phyloP scores from a whole-genome alignment of 768 basidiomycete genomes.

The Suillus sp. region DNA sequence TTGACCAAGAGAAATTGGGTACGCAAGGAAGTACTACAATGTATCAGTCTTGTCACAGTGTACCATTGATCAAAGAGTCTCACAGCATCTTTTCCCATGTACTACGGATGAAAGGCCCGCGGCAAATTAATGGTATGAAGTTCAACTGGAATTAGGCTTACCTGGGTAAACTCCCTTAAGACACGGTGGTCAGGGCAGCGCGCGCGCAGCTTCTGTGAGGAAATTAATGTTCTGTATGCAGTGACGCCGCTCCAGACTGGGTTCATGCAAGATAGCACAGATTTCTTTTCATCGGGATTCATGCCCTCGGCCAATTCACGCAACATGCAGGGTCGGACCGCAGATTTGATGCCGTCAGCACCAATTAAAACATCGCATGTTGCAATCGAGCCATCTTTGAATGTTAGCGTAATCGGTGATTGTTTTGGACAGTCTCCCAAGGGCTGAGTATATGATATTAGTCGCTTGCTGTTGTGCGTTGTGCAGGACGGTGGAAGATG shows the following conservation, averaged over 20 bases:
- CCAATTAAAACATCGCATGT: conserved; percentile 68
- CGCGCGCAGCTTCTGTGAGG: conserved; percentile 46
- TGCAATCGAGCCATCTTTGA: conserved; percentile 61
- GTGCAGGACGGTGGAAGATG: conserved; percentile 48
- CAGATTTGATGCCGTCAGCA: conserved; percentile 67
- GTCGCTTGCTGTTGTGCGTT: conserved; percentile 57
- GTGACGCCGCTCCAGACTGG: conserved; percentile 61
- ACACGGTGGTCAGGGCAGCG: conserved; percentile 49
- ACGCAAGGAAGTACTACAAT: conserved; percentile 58
- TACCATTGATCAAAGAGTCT: conserved; percentile 18
- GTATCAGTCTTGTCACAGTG: not conserved
- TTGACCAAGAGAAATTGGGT: conserved; percentile 60
- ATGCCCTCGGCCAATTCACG: conserved; percentile 32
- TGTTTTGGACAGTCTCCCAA: conserved; percentile 24
- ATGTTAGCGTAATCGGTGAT: conserved; percentile 47
- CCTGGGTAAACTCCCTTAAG: conserved; percentile 51
- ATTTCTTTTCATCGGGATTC: conserved; percentile 43
- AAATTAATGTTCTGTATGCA: conserved; percentile 61
- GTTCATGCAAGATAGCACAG: conserved; percentile 45
- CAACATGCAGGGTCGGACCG: conserved; percentile 43
- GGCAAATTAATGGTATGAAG: conserved; percentile 3
- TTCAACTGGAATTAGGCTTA: conserved; percentile 27
- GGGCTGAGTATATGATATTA: conserved; percentile 55
- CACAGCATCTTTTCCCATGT: conserved; percentile 54
- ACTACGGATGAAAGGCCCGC: conserved; percentile 39